phyloP scores from a whole-genome alignment of 2,329 filamentous ascomycete genomes.

The Calonectria pauciramosa region DNA sequence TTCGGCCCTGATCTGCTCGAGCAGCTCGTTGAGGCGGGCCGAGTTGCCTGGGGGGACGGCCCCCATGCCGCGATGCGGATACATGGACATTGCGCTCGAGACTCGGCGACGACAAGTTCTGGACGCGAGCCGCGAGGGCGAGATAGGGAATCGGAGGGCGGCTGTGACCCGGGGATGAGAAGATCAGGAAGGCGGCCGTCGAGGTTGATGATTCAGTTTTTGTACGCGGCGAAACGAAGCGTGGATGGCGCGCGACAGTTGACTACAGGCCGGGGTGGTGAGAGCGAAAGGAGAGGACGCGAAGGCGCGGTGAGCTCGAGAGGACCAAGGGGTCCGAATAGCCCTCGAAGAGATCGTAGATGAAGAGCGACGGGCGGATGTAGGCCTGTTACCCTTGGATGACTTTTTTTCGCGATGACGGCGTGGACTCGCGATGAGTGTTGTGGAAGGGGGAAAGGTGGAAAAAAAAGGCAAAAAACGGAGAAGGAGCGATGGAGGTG shows the following conservation, averaged over 20 bases:
- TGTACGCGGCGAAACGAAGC: conserved; percentile 23
- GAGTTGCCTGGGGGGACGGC: conserved; percentile 71
- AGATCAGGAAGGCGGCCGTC: conserved; percentile 11
- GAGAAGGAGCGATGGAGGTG: conserved; percentile 44
- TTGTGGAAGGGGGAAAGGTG: conserved; percentile 47
- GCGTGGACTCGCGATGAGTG: conserved; percentile 39
- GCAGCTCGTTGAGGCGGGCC: conserved; percentile 86
- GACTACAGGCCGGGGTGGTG: conserved; percentile 34
- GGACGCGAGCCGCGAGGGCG: conserved; percentile 32
- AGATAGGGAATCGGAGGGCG: conserved; percentile 3
- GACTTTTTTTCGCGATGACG: conserved; percentile 27
- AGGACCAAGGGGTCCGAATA: conserved; percentile 11
- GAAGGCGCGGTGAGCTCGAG: conserved; percentile 27
- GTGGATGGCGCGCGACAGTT: conserved; percentile 35
- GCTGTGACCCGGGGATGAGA: conserved; percentile 6
- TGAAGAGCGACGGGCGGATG: conserved; percentile 26
- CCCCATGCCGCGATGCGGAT: conserved; percentile 89
- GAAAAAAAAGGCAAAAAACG: conserved; percentile 43
- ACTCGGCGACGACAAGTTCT: conserved; percentile 34
- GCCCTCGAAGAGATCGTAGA: conserved; percentile 22
- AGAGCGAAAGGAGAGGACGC: conserved; percentile 41
- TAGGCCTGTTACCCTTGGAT: conserved; percentile 30
- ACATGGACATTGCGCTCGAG: conserved; percentile 77
- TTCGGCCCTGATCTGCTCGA: conserved; percentile 91
- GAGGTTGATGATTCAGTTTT: conserved; percentile 19